Evolutionary conservation across 2,329 filamentous ascomycete genomes (phyloP).

Genomic region (Didymella glomerata): DNA sequence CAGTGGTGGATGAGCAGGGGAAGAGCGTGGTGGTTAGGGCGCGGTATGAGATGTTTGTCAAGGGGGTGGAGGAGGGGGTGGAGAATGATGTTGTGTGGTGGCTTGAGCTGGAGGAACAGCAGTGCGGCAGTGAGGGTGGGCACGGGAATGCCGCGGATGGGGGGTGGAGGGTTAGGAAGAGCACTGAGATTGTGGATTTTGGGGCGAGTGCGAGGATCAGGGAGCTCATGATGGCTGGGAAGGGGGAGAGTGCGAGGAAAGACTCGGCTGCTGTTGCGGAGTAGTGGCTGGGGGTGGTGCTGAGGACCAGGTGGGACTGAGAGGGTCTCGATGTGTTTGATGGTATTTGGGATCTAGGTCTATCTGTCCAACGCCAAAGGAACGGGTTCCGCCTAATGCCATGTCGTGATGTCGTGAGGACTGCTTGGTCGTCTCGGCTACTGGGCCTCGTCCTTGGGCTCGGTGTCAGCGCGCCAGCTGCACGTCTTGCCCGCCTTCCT

Average conservation of each 20-base stretch:
- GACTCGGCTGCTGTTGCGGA: not conserved
- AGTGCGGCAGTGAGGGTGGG: too few species aligned
- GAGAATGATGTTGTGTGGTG: conserved; percentile 49
- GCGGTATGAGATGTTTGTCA: conserved; percentile 38
- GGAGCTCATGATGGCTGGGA: conserved; percentile 23
- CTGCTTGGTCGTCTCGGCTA: not conserved
- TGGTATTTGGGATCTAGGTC: conserved; percentile 14
- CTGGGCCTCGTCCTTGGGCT: conserved; percentile 30
- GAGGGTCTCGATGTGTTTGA: not conserved
- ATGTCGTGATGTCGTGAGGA: conserved; percentile 13
- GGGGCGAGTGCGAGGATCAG: conserved; percentile 30
- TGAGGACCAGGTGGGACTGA: too few species aligned
- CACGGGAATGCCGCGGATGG: conserved; percentile 6
- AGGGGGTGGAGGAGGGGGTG: conserved; percentile 19
- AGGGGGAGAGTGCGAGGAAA: not conserved
- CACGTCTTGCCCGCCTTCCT: conserved; percentile 50
- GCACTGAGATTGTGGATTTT: conserved; percentile 47
- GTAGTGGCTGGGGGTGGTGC: not conserved
- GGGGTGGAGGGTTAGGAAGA: conserved; percentile 31
- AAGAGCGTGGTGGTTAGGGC: conserved; percentile 30
- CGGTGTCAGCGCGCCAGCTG: conserved; percentile 39
- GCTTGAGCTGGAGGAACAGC: conserved; percentile 40
- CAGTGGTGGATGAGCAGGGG: conserved; percentile 39
- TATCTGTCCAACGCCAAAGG: conserved; percentile 14
- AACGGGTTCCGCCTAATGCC: conserved; percentile 1